Evolutionary conservation across 2,329 filamentous ascomycete genomes (phyloP).

Genomic region (Neurospora sp.): DNA sequence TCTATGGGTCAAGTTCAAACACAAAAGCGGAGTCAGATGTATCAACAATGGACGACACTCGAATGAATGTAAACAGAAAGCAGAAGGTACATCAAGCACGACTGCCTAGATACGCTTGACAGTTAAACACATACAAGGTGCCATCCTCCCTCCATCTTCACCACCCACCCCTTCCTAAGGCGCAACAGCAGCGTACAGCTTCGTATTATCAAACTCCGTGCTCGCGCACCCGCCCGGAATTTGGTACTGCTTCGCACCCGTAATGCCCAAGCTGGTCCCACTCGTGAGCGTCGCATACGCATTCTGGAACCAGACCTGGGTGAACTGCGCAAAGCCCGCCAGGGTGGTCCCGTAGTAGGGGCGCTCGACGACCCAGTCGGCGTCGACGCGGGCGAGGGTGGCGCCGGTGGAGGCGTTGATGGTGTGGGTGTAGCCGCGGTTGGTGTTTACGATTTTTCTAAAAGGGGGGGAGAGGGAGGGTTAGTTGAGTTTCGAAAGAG

Average conservation of each 20-base stretch:
- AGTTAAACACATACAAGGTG: background rate
- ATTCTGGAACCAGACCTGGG: constrained; percentile 18
- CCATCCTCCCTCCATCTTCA: background rate
- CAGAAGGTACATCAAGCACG: background rate
- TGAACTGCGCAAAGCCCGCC: constrained; percentile 15
- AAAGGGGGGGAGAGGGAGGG: background rate
- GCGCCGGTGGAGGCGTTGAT: constrained; percentile 10
- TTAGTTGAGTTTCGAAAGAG: background rate
- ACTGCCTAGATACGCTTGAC: background rate
- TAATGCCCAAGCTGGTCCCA: constrained; percentile 8
- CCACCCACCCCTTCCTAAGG: background rate
- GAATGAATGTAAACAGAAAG: background rate
- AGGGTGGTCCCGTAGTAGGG: constrained; percentile 13
- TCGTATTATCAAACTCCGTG: constrained; percentile 11
- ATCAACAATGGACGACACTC: background rate
- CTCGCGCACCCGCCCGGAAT: constrained; percentile 11
- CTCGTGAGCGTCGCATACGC: constrained; percentile 8
- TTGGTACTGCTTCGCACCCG: constrained; percentile 17
- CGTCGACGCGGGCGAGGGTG: constrained; percentile 14
- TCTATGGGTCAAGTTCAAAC: background rate
- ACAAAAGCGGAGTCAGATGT: background rate
- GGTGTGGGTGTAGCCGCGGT: constrained; percentile 7
- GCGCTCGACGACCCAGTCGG: constrained; percentile 21
- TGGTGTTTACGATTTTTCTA: constrained; percentile 15
- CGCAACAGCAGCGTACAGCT: constrained; percentile 3